These are phyloP conservation scores for Suillus tomentosus DNA, from an alignment of 768 basidiomycete species.

Conservation along the genomic window DNA sequence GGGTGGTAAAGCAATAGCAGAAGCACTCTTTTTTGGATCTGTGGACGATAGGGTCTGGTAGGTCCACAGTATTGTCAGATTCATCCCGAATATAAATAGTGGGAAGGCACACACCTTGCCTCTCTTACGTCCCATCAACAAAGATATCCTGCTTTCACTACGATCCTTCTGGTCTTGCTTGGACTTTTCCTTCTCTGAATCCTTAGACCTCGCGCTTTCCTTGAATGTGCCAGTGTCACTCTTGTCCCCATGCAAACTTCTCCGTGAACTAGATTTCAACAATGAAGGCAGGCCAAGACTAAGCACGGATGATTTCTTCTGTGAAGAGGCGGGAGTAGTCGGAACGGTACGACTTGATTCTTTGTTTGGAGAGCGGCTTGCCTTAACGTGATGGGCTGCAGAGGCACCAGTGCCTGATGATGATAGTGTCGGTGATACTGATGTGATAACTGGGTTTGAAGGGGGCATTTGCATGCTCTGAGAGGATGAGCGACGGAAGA, in stretches of 20 bases:
- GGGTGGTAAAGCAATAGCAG: conserved; percentile 77
- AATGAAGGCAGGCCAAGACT: conserved; percentile 81
- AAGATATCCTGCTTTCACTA: conserved; percentile 88
- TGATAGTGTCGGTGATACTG: conserved; percentile 55
- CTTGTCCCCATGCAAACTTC: conserved; percentile 70
- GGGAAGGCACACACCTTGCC: conserved; percentile 71
- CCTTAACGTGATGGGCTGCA: conserved; percentile 44
- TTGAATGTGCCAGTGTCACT: conserved; percentile 38
- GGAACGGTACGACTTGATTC: conserved; percentile 55
- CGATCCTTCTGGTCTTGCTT: conserved; percentile 83
- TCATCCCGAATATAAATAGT: conserved; percentile 8
- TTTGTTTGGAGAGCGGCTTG: conserved; percentile 53
- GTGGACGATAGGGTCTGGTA: conserved; percentile 79
- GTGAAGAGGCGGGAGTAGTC: conserved; percentile 57
- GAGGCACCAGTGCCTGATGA: conserved; percentile 42
- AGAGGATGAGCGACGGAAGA: conserved; percentile 90
- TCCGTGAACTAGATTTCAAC: conserved; percentile 82
- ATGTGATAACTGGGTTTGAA: conserved; percentile 38
- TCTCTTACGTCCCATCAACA: conserved; percentile 83
- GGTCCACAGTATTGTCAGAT: background rate
- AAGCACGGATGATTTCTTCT: conserved; percentile 82
- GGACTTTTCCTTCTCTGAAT: conserved; percentile 49
- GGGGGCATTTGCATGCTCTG: conserved; percentile 78
- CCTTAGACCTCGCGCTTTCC: conserved; percentile 48
- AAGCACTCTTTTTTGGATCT: conserved; percentile 74